These are phyloP conservation scores for Macrotyloma uniflorum DNA, from an alignment of 306 rosid species.

Conservation along the genomic window DNA sequence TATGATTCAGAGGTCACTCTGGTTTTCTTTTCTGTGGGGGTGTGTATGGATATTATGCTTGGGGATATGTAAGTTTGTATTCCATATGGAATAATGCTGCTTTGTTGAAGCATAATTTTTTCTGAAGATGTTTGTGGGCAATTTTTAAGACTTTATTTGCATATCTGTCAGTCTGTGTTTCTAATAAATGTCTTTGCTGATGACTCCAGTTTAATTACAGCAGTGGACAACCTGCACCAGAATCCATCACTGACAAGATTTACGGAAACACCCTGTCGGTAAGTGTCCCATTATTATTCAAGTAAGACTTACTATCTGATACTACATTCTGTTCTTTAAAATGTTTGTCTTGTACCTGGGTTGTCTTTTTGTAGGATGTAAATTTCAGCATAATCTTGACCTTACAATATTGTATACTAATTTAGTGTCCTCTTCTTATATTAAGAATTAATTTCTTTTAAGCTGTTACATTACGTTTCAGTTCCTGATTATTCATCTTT, in stretches of 20 bases:
- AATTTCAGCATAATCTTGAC: background rate
- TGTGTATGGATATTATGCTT: background rate
- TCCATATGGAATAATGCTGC: background rate
- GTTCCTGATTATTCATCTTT: background rate
- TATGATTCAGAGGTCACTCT: conserved; percentile 29
- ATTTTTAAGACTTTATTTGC: conserved; percentile 9
- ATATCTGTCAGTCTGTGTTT: conserved; percentile 27
- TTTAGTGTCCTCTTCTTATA: background rate
- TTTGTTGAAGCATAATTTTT: background rate
- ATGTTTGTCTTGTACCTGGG: conserved; percentile 11
- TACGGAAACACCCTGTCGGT: conserved; percentile 96
- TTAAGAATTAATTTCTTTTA: background rate
- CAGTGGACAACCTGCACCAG: conserved; percentile 99
- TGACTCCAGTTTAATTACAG: conserved; percentile 84
- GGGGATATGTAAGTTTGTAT: conserved; percentile 13
- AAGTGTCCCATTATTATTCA: conserved; percentile 46
- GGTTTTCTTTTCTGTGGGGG: background rate
- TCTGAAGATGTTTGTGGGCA: conserved; percentile 14
- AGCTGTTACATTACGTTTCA: background rate
- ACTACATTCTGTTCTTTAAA: conserved; percentile 19
- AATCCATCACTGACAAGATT: conserved; percentile 95
- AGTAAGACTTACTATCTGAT: conserved; percentile 13
- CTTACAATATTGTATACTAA: background rate
- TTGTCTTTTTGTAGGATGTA: conserved; percentile 28
- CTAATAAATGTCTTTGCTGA: conserved; percentile 45